These are phyloP conservation scores for Rhazya stricta DNA, from an alignment of 257 asterid genomes.

Conservation along the genomic window DNA sequence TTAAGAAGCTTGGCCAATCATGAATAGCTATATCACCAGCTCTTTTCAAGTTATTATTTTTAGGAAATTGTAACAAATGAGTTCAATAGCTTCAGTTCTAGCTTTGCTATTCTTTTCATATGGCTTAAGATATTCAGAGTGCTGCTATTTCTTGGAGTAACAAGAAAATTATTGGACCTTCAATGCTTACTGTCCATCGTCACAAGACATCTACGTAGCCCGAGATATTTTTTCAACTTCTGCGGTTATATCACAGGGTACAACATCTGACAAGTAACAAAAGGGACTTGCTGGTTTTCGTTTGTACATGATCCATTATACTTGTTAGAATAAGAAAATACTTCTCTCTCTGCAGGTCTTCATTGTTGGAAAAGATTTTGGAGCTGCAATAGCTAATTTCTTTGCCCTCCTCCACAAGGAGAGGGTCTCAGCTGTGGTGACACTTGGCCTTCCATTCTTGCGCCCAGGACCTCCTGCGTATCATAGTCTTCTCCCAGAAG, in stretches of 20 bases:
- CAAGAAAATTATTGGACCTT: background rate
- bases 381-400: conserved; percentile 35
- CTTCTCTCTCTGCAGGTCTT: conserved; percentile 43
- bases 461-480: conserved; percentile 31
- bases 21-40: too few species aligned
- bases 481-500: conserved; percentile 48
- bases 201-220: too few species aligned
- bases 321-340: too few species aligned
- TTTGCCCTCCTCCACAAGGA: conserved; percentile 53
- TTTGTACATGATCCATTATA: background rate
- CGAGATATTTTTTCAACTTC: background rate
- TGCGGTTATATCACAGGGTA: too few species aligned
- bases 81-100: background rate
- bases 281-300: background rate
- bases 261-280: background rate
- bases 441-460: conserved; percentile 57
- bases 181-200: too few species aligned
- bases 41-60: too few species aligned
- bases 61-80: background rate
- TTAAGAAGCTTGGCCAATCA: background rate
- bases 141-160: background rate
- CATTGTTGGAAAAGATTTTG: conserved; percentile 76
- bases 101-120: background rate
- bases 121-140: background rate
- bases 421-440: conserved; percentile 50